Conservation (phyloP, 2,329 filamentous ascomycete genomes). For the Penicillium sp. region DNA sequence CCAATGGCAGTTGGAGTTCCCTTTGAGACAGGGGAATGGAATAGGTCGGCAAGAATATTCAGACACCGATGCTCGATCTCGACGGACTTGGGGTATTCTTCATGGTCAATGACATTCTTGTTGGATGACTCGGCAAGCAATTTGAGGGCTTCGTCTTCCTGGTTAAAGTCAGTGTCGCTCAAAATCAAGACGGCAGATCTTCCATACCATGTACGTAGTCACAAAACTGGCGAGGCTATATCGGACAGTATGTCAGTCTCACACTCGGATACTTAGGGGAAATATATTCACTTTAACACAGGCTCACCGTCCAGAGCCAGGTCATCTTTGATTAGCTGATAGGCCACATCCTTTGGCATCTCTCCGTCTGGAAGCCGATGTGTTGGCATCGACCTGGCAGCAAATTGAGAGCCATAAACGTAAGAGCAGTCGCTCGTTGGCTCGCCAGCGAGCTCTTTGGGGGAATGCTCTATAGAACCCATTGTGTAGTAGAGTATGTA, state of each 20-base stretch:
- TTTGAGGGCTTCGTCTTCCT: slow-evolving; percentile 61
- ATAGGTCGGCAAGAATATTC: slow-evolving; percentile 66
- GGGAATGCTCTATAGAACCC: slow-evolving; percentile 2
- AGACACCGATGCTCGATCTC: slow-evolving; percentile 66
- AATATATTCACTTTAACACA: slow-evolving; percentile 60
- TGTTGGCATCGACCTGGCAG: slow-evolving; percentile 7
- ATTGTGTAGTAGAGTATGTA: not conserved
- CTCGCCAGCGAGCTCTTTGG: not conserved
- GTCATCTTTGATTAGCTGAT: slow-evolving; percentile 64
- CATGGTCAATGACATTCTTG: slow-evolving; percentile 72
- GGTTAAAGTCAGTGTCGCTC: not conserved
- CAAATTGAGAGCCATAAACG: slow-evolving; percentile 14
- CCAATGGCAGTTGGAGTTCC: slow-evolving; percentile 63
- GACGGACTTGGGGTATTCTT: slow-evolving; percentile 61
- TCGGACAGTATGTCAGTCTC: not conserved
- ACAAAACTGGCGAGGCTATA: slow-evolving; percentile 55
- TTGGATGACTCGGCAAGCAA: slow-evolving; percentile 67
- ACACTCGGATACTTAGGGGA: not conserved
- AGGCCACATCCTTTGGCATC: slow-evolving; percentile 75
- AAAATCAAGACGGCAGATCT: no score
- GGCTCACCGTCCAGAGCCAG: slow-evolving; percentile 65
- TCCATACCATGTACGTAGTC: slow-evolving; percentile 61
- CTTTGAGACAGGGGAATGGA: slow-evolving; percentile 55
- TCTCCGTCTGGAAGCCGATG: slow-evolving; percentile 60
- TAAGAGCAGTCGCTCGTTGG: slow-evolving; percentile 2